These are phyloP conservation scores for Cyclocybe cylindracea DNA, from an alignment of 768 basidiomycete species.

Conservation along the genomic window DNA sequence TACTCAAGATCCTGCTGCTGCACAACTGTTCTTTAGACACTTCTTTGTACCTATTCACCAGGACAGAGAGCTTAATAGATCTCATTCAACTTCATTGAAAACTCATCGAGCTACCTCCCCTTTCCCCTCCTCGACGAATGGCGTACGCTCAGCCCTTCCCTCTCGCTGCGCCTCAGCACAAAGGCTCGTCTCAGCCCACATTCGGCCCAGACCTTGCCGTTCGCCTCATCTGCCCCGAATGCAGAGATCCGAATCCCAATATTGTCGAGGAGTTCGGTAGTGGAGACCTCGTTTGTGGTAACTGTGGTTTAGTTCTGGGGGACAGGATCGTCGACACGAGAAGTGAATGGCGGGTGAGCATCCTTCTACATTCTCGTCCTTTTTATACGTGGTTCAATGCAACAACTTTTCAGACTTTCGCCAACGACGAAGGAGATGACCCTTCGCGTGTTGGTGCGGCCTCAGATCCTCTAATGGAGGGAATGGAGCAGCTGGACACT, in stretches of 20 bases:
- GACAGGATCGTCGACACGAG: constrained; percentile 97
- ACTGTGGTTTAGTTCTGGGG: constrained; percentile 92
- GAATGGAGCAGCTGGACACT: constrained; percentile 92
- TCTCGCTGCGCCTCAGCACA: constrained; percentile 59
- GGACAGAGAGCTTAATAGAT: constrained; percentile 13
- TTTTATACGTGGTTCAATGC: constrained; percentile 14
- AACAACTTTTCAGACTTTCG: constrained; percentile 75
- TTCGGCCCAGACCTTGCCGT: constrained; percentile 85
- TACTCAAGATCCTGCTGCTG: constrained; percentile 15
- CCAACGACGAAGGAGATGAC: constrained; percentile 99
- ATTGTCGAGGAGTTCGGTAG: constrained; percentile 98
- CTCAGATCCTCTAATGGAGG: constrained; percentile 89
- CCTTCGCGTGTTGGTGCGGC: constrained; percentile 99
- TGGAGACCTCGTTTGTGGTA: constrained; percentile 95
- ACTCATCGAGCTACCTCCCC: constrained; percentile 21
- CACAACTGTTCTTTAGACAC: constrained; percentile 24
- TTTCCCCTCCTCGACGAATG: constrained; percentile 42
- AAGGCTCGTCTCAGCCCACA: constrained; percentile 53
- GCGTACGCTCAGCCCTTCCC: constrained; percentile 82
- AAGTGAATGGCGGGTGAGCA: constrained; percentile 94
- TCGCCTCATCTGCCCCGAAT: constrained; percentile 93
- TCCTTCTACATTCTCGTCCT: constrained; percentile 10
- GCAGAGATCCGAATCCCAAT: constrained; percentile 89
- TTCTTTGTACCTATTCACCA: constrained; percentile 11
- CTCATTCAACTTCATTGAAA: constrained; percentile 11